Base-by-base conservation (phyloP, 345 rosid species). In the Linum trigynum region DNA sequence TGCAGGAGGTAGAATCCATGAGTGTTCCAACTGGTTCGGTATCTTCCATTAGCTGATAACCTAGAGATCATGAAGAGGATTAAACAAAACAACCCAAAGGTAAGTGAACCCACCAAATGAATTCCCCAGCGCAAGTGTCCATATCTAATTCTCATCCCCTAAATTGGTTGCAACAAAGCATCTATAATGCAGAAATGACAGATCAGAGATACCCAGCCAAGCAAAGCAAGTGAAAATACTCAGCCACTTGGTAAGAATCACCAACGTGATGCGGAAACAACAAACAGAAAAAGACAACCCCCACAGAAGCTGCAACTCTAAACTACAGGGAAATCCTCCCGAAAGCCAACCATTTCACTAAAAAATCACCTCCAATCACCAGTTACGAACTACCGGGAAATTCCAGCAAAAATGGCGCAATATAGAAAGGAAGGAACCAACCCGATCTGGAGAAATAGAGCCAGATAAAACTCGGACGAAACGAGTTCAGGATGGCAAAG, bases 1-100 rank as follows among this genome's bases (percentile, higher is more conserved):
- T 94, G 38, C 91, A 86, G 48, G 84, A 72, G 10, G 99, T 85
- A 8, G 96, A 86, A 74, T 82, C 96, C 61, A 94, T 86, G 39
- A 94, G 92, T 32, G 77, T 78, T 57, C 86, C 89, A 77, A 85
- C 95, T 40, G 92, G 85, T 50, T 59, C 78, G 7, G 84, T 71
- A 77, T 78, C 85, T 75, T 94, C 97, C 99, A 94, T 94, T 23
- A 59, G 70, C 55, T 37, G 69, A 71, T 71, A 70, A 71, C 39
- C 92, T 81, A 75, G 64, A 64, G 69, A 9, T 62, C 17, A 62
- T 35, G 61, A 39, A 15, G 15, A 17, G 14, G 32, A 23, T 23
- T 23, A 57, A 57, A 56, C 3, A 48, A 51, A 16, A 14, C 14
- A 39, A 3, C 43, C 36, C 35, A 15, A 63, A 23, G 32, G 14